A percentile compares a stretch with the other conserved stretches of the same genome.
phyloP scores from a whole-genome alignment of 306 rosid species.

The Sindora glabra region DNA sequence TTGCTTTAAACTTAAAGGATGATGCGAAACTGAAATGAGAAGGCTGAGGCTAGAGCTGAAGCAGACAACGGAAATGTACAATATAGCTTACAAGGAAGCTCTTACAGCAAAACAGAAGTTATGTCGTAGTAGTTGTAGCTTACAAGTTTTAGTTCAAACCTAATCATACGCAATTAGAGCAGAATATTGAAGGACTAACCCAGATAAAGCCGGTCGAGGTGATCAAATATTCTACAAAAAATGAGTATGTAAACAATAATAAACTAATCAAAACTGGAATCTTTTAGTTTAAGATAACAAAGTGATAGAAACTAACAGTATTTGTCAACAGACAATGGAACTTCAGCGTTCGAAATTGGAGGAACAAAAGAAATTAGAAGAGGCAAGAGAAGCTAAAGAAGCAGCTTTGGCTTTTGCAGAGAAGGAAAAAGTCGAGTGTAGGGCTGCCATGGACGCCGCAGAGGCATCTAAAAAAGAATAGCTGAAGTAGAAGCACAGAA shows the following conservation, averaged over 20 bases:
- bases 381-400: constrained; percentile 40
- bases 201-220: no score
- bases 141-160: no score
- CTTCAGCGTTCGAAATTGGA: constrained; percentile 66
- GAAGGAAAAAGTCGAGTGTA: constrained; percentile 52
- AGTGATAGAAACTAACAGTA: no score
- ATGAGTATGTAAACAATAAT: no score
- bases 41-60: constrained; percentile 71
- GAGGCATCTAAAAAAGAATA: constrained; percentile 46
- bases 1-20: no score
- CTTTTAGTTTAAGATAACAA: no score
- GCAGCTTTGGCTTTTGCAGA: constrained; percentile 47
- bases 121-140: no score
- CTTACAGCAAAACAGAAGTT: constrained; percentile 47
- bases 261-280: no score
- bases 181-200: no score
- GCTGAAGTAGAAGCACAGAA: constrained; percentile 60
- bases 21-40: constrained; percentile 91
- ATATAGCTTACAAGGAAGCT: constrained; percentile 77
- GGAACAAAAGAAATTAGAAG: constrained; percentile 56
- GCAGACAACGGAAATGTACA: constrained; percentile 87
- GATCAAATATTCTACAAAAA: no score
- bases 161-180: no score
- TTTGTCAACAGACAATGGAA: constrained; percentile 68
- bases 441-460: constrained; percentile 59